These are phyloP conservation scores for Phlebopus sp. DNA, from an alignment of 1,284 basidiomycete species.

Conservation along the genomic window DNA sequence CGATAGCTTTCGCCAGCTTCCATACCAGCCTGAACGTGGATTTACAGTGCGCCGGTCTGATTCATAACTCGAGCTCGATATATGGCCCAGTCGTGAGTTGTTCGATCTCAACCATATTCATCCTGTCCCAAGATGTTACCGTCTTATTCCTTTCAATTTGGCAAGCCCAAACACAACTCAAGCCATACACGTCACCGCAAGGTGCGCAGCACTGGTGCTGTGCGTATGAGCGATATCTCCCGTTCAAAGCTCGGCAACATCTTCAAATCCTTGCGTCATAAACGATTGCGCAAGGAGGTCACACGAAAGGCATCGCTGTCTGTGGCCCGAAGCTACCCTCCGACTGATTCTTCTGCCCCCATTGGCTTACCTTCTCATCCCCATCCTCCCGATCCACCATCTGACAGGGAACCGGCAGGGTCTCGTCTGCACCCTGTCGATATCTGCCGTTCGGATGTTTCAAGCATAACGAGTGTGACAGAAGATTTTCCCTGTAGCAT, in stretches of 20 bases:
- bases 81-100: too few relatives aligned
- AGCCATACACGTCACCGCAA: slow-evolving; percentile 12
- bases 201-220: slow-evolving; percentile 2
- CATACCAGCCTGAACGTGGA: too few relatives aligned
- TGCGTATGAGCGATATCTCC: slow-evolving; percentile 19
- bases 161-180: slow-evolving; percentile 18
- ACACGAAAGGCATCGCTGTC: slow-evolving; percentile 7
- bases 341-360: slow-evolving; percentile 3
- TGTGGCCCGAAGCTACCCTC: slow-evolving; percentile 1
- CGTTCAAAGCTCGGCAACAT: slow-evolving; percentile 22
- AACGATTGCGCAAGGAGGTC: slow-evolving; percentile 9
- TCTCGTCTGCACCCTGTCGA: background rate
- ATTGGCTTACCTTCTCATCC: too few relatives aligned
- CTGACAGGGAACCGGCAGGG: background rate
- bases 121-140: slow-evolving; percentile 10
- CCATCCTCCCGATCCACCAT: background rate
- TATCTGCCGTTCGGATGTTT: slow-evolving; percentile 6
- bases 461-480: slow-evolving; percentile 8
- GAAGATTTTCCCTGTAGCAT: slow-evolving; percentile 13
- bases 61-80: too few relatives aligned
- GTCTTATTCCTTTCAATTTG: slow-evolving; percentile 12
- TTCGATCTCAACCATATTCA: background rate
- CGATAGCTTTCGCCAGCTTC: too few relatives aligned
- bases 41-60: too few relatives aligned
- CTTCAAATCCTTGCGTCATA: slow-evolving; percentile 24